Base-by-base conservation (phyloP, 2,329 filamentous ascomycete genomes). In the Clonostachys rhizophaga region DNA sequence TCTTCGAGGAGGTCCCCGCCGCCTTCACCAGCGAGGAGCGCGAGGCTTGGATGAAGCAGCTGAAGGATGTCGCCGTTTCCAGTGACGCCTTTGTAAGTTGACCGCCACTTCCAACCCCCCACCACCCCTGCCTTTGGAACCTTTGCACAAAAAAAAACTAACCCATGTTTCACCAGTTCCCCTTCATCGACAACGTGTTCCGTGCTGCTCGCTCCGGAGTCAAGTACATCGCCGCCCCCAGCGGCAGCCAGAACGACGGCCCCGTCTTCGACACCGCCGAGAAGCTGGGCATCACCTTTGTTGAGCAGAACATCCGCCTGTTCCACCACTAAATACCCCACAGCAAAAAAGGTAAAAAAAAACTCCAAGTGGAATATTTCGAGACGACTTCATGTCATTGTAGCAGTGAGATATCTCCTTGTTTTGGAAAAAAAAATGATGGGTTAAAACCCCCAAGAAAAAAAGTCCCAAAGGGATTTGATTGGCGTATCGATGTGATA, bases 181-280 rank as follows among this genome's bases (percentile, higher is more conserved):
- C 94, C 56, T 99, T 99, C 72, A 89, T 90, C 61, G 94, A 99
- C 76, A 99, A 99, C 61, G 87, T 99, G 55, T 96, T 95, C 82
- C 84, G 94, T 55, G 89, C 91, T 45, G 84, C 83, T 52, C 81
- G 90, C 59, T 95, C 90, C 18, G 94, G 94, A 44, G 91, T 83
- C 63, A 97, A 95, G 76, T 99, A 96, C 74, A 89, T 97, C 60
- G 92, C 94, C 47, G 92, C 92, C 37, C 94, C 94, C 10, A 87
- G 83, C 44, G 94, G 94, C 49, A 96, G 87, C 68, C 89, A 94
- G 69, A 94, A 94, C 64, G 89, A 94, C 65, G 69, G 76, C 49
- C 79, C 84, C 44, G 89, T 94, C 42, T 89, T 96, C 58, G 86
- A 90, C 65, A 95, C 91, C 11, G 90, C 91, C 6, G 90, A 96